These are phyloP conservation scores for Anthoceros angustus DNA, from an alignment of 225 moss, liverwort and hornwort species.

Conservation along the genomic window DNA sequence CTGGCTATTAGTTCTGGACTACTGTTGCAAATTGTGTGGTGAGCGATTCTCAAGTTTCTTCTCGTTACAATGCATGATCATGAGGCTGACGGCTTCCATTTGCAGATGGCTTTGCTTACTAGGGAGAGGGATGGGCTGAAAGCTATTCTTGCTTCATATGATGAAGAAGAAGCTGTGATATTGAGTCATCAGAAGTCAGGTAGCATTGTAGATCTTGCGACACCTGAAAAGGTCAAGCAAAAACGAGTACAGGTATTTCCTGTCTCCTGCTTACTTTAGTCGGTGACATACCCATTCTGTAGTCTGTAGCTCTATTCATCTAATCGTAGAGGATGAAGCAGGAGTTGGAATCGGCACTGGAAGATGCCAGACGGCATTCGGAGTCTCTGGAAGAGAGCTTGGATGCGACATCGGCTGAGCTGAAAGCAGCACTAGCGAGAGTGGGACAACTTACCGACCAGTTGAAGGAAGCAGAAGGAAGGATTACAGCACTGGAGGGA, in stretches of 20 bases:
- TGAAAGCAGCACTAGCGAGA: constrained; percentile 44
- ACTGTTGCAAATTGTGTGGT: neutral
- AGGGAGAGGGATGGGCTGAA: constrained; percentile 74
- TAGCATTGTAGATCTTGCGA: constrained; percentile 37
- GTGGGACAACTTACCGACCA: constrained; percentile 48
- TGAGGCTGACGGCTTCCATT: neutral
- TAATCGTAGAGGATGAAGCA: constrained; percentile 11
- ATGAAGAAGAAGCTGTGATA: constrained; percentile 80
- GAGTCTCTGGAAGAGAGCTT: constrained; percentile 47
- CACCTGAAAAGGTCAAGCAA: constrained; percentile 77
- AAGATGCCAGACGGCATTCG: constrained; percentile 44
- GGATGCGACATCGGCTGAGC: constrained; percentile 28
- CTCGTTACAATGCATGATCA: neutral
- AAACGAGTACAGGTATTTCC: constrained; percentile 55
- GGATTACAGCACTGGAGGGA: constrained; percentile 47
- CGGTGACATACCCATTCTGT: neutral
- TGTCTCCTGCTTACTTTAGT: no score
- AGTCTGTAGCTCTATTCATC: neutral
- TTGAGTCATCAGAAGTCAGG: constrained; percentile 68
- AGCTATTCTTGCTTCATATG: constrained; percentile 74
- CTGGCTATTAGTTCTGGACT: no score
- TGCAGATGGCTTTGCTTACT: constrained; percentile 44
- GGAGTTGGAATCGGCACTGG: constrained; percentile 66
- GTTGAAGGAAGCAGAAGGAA: constrained; percentile 36
- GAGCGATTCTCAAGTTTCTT: neutral